A percentile compares a stretch with the other conserved stretches of the same genome.
Conservation (phyloP, 306 rosid genomes). For the Citrullus amarus region DNA sequence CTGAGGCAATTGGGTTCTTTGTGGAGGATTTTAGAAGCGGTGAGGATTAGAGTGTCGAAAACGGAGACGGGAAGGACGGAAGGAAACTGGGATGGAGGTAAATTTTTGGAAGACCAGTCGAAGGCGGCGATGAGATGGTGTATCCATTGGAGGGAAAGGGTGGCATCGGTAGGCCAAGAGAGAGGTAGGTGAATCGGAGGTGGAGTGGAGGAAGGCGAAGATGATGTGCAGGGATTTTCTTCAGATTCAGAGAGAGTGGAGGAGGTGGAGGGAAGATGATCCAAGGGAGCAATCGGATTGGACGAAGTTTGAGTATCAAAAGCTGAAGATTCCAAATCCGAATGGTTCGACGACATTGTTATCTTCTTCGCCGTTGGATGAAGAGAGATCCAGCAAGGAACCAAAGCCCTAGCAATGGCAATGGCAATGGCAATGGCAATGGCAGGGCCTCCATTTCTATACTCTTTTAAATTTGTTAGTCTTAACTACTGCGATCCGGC, state of each 20-base stretch:
- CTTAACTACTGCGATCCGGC: neutral
- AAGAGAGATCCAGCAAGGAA: neutral
- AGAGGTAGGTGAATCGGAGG: constrained; percentile 37
- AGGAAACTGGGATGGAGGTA: constrained; percentile 42
- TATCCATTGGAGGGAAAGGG: constrained; percentile 43
- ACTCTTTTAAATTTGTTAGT: neutral
- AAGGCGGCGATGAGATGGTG: constrained; percentile 35
- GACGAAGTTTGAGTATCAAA: neutral
- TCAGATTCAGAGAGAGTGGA: constrained; percentile 8
- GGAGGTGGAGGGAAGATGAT: neutral
- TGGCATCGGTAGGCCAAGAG: constrained; percentile 52
- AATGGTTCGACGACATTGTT: neutral
- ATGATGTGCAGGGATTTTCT: constrained; percentile 9
- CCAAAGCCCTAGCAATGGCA: neutral
- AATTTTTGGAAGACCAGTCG: constrained; percentile 60
- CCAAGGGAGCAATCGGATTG: neutral
- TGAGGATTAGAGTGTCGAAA: constrained; percentile 51
- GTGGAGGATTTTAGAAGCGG: constrained; percentile 70
- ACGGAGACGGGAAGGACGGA: constrained; percentile 48
- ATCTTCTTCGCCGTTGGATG: neutral
- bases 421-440: neutral
- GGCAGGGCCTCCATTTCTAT: neutral
- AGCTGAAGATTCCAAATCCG: constrained; percentile 7
- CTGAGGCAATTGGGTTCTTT: constrained; percentile 66
- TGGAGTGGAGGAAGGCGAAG: constrained; percentile 5